Evolutionary conservation across 2,329 filamentous ascomycete genomes (phyloP), one percentile per base, ranked within the genome.

Genomic region (Alternaria rosae): DNA sequence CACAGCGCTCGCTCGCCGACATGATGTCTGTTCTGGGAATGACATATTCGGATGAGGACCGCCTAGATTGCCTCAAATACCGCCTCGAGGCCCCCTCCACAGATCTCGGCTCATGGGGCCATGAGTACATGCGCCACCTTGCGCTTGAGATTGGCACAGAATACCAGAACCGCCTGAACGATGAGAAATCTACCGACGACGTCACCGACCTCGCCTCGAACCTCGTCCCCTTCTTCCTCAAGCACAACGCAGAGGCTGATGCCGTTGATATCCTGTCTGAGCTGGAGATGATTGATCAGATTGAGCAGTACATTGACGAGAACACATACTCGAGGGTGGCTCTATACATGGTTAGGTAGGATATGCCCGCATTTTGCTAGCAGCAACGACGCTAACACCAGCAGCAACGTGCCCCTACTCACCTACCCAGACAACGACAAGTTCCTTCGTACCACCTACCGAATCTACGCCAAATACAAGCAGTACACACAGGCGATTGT

Each of bases 341-440:
- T 78, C 83, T 99, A 70, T 99, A 99, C 83, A 97, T 99, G 91
- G 93, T 97, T 72, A 97, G 79, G 79, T 81, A 75, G 65, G 77
- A n/a, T n/a, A 28, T 11, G 7, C n/a, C 8, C n/a, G 12, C 4
- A 25, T 2, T 25, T 25, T 13, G 6, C 21, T 9, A 42, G 13
- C 45, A 41, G 17, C 12, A 15, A 28, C 13, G n/a, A 28, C 43
- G 58, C 73, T 80, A 61, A 78, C 62, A 48, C 26, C 17, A 17
- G 15, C 55, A 84, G 93, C 84, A 98, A 98, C 92, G 95, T 99
- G 70, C 97, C 95, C 76, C 88, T 99, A 20, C 89, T 99, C 79
- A 97, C 95, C 56, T 98, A 97, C 76, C 95, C 95, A 44, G 95
- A 99, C 81, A 97, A 99, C 81, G 92, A 97, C 77, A 90, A 92